Conservation (phyloP, 805 yeast species). For the Helenozyma rhizophorensis region DNA sequence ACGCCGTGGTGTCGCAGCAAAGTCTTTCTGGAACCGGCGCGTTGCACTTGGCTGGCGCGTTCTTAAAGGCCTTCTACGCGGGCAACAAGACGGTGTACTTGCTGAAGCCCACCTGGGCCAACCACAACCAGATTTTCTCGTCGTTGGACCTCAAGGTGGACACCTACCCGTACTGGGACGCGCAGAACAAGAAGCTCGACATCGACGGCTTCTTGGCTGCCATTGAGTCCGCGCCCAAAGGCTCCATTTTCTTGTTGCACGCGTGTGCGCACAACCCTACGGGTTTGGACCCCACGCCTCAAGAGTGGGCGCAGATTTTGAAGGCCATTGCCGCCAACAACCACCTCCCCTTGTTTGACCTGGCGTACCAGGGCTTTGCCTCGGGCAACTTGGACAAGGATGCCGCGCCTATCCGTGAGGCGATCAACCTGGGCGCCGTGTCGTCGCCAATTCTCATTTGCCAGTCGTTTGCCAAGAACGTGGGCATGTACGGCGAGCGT, state of each 20-base stretch:
- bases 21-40: conserved; percentile 90
- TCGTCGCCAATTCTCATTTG: conserved; percentile 64
- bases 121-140: conserved; percentile 81
- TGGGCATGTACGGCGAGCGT: conserved; percentile 97
- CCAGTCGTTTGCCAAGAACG: conserved; percentile 95
- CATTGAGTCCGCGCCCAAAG: conserved; percentile 63
- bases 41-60: conserved; percentile 78
- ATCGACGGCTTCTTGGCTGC: conserved; percentile 61
- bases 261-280: conserved; percentile 99
- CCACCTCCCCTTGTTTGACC: conserved; percentile 84
- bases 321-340: conserved; percentile 53
- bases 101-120: conserved; percentile 91
- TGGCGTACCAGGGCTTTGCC: conserved; percentile 97
- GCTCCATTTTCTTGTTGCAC: conserved; percentile 79
- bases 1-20: conserved; percentile 60
- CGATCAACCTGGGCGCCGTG: conserved; percentile 38
- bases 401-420: conserved; percentile 75
- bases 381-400: conserved; percentile 80
- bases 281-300: conserved; percentile 85
- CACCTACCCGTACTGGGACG: conserved; percentile 84
- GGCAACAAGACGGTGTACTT: conserved; percentile 17
- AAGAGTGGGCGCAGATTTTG: conserved; percentile 74
- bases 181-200: conserved; percentile 63
- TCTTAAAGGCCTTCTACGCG: conserved; percentile 49
- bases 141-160: conserved; percentile 63